Evolutionary conservation across 495 filamentous ascomycete genomes (phyloP).

Genomic region (Hypoxylon cercidicola): DNA sequence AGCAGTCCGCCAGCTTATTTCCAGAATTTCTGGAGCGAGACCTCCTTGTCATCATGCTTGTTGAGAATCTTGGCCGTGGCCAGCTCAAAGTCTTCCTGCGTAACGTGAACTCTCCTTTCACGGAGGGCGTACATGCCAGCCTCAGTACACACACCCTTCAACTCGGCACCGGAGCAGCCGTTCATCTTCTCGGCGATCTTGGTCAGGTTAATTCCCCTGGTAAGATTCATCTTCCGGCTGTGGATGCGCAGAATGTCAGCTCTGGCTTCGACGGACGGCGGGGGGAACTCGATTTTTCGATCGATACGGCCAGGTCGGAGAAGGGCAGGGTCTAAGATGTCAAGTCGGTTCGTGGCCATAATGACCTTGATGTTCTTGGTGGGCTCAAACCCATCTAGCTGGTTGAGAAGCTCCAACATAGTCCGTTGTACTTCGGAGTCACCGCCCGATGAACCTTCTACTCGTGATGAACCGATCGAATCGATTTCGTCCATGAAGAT

Average conservation of each 20-base stretch:
- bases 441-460: constrained; percentile 92
- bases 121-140: constrained; percentile 97
- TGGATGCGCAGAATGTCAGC: constrained; percentile 99
- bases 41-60: constrained; percentile 99
- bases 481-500: constrained; percentile 99
- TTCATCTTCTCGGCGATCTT: constrained; percentile 99
- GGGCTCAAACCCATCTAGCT: constrained; percentile 98
- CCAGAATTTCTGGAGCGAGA: constrained; percentile 85
- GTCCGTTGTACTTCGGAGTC: constrained; percentile 99
- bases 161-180: constrained; percentile 94
- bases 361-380: constrained; percentile 99
- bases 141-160: constrained; percentile 97
- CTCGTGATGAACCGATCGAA: constrained; percentile 95
- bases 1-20: constrained; percentile 67
- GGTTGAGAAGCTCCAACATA: constrained; percentile 98
- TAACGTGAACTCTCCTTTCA: constrained; percentile 95
- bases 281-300: constrained; percentile 99
- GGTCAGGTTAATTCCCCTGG: constrained; percentile 93
- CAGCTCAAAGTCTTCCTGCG: constrained; percentile 98
- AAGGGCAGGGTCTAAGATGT: constrained; percentile 95
- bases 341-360: constrained; percentile 98
- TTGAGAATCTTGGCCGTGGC: constrained; percentile 99
- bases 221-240: constrained; percentile 97
- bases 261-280: constrained; percentile 94
- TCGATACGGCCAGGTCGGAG: constrained; percentile 96